Conservation (phyloP, 2,329 filamentous ascomycete genomes). For the Aureobasidium subglaciale region DNA sequence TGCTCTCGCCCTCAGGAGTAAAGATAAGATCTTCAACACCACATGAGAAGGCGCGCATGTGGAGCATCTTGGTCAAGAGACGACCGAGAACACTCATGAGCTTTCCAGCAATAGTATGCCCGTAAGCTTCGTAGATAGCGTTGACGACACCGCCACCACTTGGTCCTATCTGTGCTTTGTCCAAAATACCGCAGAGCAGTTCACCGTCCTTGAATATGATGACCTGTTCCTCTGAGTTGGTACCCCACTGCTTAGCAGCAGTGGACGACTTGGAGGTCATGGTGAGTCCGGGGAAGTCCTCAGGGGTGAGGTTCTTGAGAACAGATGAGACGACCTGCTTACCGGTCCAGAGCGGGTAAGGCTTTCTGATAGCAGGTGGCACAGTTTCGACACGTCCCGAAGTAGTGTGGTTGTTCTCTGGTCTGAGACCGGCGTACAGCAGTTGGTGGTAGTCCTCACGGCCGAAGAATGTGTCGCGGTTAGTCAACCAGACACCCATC, state of each 20-base stretch:
- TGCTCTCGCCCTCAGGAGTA: constrained; percentile 68
- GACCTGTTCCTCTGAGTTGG: constrained; percentile 62
- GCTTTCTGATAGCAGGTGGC: constrained; percentile 74
- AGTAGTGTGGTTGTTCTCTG: constrained; percentile 82
- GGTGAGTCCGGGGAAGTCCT: constrained; percentile 66
- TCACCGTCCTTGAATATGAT: constrained; percentile 84
- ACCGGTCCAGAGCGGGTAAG: constrained; percentile 79
- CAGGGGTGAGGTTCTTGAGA: constrained; percentile 81
- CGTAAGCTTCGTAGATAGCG: constrained; percentile 87
- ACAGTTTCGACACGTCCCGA: constrained; percentile 76
- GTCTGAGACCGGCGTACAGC: constrained; percentile 82
- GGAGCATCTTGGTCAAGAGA: constrained; percentile 78
- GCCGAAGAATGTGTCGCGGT: constrained; percentile 83
- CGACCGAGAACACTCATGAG: constrained; percentile 84
- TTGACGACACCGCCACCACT: constrained; percentile 82
- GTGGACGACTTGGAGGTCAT: constrained; percentile 75
- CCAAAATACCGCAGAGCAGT: constrained; percentile 81
- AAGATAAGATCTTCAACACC: constrained; percentile 93
- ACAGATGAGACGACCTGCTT: constrained; percentile 94
- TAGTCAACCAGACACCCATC: constrained; percentile 85
- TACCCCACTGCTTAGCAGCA: constrained; percentile 71
- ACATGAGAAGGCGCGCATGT: constrained; percentile 93
- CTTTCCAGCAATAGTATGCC: constrained; percentile 77
- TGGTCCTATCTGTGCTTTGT: constrained; percentile 91
- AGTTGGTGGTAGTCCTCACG: constrained; percentile 85